Evolutionary conservation across 495 filamentous ascomycete genomes (phyloP).

Genomic region (Penicillium samsonianum): DNA sequence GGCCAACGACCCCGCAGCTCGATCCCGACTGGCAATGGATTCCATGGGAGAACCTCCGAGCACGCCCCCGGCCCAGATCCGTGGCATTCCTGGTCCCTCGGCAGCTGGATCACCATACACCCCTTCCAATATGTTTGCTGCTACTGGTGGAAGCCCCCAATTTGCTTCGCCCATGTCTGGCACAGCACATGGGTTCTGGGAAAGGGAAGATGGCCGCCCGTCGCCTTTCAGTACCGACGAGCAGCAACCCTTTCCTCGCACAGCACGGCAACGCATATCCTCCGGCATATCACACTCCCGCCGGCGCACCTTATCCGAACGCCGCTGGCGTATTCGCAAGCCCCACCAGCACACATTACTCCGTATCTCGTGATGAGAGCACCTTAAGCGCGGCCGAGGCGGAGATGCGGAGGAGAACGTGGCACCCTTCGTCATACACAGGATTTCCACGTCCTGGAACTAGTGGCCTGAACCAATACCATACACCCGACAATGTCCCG

Average conservation of each 20-base stretch:
- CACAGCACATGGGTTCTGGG: conserved; percentile 69
- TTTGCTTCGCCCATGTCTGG: conserved; percentile 71
- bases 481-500: conserved; percentile 59
- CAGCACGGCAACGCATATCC: conserved; percentile 58
- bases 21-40: conserved; percentile 64
- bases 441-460: conserved; percentile 60
- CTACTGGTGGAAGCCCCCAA: conserved; percentile 69
- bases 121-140: conserved; percentile 64
- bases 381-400: conserved; percentile 62
- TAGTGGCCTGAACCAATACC: conserved; percentile 59
- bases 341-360: conserved; percentile 68
- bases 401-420: conserved; percentile 79
- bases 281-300: conserved; percentile 51
- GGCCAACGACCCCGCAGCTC: conserved; percentile 64
- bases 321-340: conserved; percentile 63
- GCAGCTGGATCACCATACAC: conserved; percentile 65
- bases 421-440: conserved; percentile 79
- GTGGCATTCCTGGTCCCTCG: conserved; percentile 51
- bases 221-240: conserved; percentile 78
- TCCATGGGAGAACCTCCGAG: conserved; percentile 50
- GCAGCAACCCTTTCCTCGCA: conserved; percentile 71
- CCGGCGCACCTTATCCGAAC: conserved; percentile 55
- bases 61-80: conserved; percentile 50
- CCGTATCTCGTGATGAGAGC: conserved; percentile 65
- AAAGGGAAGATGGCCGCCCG: conserved; percentile 69